phyloP scores from a whole-genome alignment of 495 filamentous ascomycete species.

The Penicillium lividum region DNA sequence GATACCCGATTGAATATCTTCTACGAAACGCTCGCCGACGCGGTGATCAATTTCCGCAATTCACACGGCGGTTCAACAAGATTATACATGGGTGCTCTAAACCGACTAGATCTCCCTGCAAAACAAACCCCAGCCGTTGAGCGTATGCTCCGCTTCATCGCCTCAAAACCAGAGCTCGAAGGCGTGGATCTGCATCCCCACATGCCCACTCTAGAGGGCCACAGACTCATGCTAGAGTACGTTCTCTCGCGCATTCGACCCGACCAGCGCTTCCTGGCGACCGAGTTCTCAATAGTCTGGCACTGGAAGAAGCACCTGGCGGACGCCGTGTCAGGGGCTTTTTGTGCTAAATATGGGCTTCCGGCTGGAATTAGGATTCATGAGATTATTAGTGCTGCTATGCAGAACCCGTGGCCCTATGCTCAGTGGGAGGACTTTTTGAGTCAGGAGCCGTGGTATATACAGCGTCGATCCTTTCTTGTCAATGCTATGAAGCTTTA shows the following conservation, averaged over 20 bases:
- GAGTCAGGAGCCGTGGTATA: constrained; percentile 10
- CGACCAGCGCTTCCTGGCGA: constrained; percentile 17
- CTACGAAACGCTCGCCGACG: constrained; percentile 11
- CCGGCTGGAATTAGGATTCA: constrained; percentile 1
- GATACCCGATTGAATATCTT: constrained; percentile 8
- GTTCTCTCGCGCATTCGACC: constrained; percentile 9
- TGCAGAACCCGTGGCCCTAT: constrained; percentile 9
- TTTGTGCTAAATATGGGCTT: constrained; percentile 12
- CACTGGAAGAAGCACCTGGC: constrained; percentile 16
- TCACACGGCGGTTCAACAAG: neutral
- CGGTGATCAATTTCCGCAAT: constrained; percentile 9
- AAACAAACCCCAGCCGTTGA: constrained; percentile 14
- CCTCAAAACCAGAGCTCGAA: constrained; percentile 12
- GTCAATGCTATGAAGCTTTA: constrained; percentile 12
- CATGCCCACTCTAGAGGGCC: constrained; percentile 9
- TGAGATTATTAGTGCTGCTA: constrained; percentile 9
- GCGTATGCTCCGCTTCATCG: constrained; percentile 11
- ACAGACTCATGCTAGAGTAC: constrained; percentile 14
- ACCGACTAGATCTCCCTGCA: constrained; percentile 13
- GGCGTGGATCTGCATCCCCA: constrained; percentile 19
- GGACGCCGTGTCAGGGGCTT: neutral
- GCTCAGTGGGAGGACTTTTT: constrained; percentile 15
- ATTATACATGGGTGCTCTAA: constrained; percentile 19
- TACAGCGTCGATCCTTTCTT: constrained; percentile 9
- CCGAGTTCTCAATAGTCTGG: constrained; percentile 19